phyloP scores from a whole-genome alignment of 2,329 filamentous ascomycete genomes.

The Penicillium janthinellum region DNA sequence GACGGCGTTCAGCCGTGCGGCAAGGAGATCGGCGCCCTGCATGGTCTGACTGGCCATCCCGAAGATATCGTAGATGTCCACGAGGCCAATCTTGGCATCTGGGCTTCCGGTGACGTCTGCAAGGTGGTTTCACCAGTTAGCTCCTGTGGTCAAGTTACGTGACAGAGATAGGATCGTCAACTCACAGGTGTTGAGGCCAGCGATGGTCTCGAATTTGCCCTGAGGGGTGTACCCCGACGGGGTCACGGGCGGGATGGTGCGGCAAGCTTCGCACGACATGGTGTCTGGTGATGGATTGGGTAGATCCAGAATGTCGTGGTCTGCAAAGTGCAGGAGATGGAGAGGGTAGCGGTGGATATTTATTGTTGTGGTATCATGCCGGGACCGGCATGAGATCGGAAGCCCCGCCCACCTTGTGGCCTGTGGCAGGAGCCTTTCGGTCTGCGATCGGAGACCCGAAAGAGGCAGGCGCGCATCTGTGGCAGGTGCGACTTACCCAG shows the following conservation, averaged over 20 bases:
- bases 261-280: conserved; percentile 39
- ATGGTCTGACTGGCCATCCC: conserved; percentile 66
- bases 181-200: conserved; percentile 57
- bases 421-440: too few relatives aligned
- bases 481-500: too few relatives aligned
- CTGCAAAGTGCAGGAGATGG: background rate
- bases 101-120: conserved; percentile 50
- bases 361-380: background rate
- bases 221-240: conserved; percentile 57
- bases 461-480: too few relatives aligned
- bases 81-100: conserved; percentile 56
- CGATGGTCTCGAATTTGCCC: conserved; percentile 60
- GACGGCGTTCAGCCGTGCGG: conserved; percentile 40
- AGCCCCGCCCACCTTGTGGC: too few relatives aligned
- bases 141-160: background rate
- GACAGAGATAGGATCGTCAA: background rate
- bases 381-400: conserved; percentile 6
- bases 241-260: conserved; percentile 54
- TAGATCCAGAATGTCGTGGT: background rate
- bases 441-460: too few relatives aligned
- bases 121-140: background rate
- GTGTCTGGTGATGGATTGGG: background rate
- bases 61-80: conserved; percentile 68
- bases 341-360: background rate
- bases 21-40: conserved; percentile 64